Conservation (phyloP, 1,284 basidiomycete genomes). For the Ustilago sp. region DNA sequence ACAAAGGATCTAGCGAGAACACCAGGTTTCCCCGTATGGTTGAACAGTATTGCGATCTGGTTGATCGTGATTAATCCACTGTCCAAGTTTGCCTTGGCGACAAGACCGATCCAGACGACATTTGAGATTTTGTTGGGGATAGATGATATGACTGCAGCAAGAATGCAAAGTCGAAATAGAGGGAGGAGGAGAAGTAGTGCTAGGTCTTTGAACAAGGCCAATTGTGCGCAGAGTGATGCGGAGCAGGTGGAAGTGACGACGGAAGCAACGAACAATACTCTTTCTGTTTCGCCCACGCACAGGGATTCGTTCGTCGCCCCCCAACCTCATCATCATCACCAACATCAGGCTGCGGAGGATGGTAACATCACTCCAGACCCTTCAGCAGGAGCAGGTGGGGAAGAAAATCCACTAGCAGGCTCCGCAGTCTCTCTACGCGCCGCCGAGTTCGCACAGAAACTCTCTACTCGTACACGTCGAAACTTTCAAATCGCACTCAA, state of each 20-base stretch:
- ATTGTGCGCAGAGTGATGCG: not conserved
- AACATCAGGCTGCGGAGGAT: not conserved
- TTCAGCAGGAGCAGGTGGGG: not conserved
- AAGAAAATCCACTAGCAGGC: slow-evolving; percentile 48
- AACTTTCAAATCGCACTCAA: slow-evolving; percentile 35
- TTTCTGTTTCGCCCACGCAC: slow-evolving; percentile 37
- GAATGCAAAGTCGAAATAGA: slow-evolving; percentile 5
- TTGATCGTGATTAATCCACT: slow-evolving; percentile 81
- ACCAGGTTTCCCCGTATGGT: slow-evolving; percentile 78
- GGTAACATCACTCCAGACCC: not conserved
- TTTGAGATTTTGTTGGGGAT: slow-evolving; percentile 65
- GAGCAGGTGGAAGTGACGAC: slow-evolving; percentile 3
- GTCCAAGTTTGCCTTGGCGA: slow-evolving; percentile 87
- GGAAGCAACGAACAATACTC: slow-evolving; percentile 15
- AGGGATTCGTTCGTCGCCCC: slow-evolving; percentile 37
- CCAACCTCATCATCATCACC: not conserved
- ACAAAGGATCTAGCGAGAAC: slow-evolving; percentile 84
- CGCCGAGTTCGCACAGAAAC: slow-evolving; percentile 16
- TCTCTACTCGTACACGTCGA: slow-evolving; percentile 23
- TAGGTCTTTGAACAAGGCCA: slow-evolving; percentile 2
- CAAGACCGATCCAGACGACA: slow-evolving; percentile 75
- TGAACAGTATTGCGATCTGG: slow-evolving; percentile 87
- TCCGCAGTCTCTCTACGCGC: slow-evolving; percentile 50
- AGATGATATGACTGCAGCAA: slow-evolving; percentile 38
- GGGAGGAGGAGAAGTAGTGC: slow-evolving; percentile 26